phyloP scores from a whole-genome alignment of 116 monocot genomes.

The Papilionanthe hybrid region DNA sequence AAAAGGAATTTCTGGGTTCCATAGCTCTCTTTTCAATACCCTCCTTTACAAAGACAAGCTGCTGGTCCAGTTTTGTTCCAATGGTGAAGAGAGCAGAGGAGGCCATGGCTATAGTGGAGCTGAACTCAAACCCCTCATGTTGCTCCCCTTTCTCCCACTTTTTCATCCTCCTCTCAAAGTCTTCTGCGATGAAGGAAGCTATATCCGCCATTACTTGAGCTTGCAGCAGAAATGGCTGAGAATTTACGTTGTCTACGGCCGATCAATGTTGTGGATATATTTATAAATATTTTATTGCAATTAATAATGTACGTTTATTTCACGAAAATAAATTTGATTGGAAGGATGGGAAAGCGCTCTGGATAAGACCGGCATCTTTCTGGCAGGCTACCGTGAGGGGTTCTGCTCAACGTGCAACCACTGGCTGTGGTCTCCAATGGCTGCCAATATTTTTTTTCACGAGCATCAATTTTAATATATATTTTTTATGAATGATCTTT shows the following conservation, averaged over 20 bases:
- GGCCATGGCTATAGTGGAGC: conserved; percentile 1
- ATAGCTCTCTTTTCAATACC: neutral
- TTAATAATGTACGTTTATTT: neutral
- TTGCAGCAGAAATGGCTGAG: neutral
- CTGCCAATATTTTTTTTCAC: too few relatives aligned
- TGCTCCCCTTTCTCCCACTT: conserved; percentile 6
- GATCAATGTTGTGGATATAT: neutral
- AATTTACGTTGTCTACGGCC: neutral
- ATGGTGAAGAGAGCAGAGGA: neutral
- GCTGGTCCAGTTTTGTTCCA: neutral
- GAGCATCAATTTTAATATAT: too few relatives aligned
- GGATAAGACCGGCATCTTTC: neutral
- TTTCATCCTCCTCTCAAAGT: conserved; percentile 9
- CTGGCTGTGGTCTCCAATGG: too few relatives aligned
- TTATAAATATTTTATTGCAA: neutral
- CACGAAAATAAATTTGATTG: neutral
- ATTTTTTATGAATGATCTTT: too few relatives aligned
- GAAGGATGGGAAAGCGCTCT: neutral
- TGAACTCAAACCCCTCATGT: neutral
- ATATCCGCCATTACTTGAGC: conserved; percentile 8
- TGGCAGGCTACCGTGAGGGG: too few relatives aligned
- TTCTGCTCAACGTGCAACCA: too few relatives aligned
- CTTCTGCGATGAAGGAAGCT: conserved; percentile 4
- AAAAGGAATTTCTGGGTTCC: neutral
- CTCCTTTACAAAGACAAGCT: neutral